phyloP scores from a whole-genome alignment of 768 basidiomycete species.

The Podaxis carcinomalis region DNA sequence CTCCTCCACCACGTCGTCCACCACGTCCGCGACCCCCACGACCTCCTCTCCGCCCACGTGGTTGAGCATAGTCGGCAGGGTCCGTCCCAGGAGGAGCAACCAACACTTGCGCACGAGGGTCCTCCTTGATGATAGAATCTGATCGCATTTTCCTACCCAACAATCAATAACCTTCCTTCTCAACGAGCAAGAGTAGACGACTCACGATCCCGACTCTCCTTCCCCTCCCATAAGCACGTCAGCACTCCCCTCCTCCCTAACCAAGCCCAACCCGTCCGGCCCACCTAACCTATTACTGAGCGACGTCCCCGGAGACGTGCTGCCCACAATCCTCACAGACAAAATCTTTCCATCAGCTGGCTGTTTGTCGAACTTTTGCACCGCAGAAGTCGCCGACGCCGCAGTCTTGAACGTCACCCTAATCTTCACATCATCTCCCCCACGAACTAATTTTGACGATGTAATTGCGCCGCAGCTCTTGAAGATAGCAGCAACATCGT shows the following conservation, averaged over 20 bases:
- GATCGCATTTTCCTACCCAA: slow-evolving; percentile 76
- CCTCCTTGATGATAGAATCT: slow-evolving; percentile 60
- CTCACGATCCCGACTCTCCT: slow-evolving; percentile 53
- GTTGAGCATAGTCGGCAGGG: slow-evolving; percentile 46
- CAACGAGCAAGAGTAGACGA: slow-evolving; percentile 13
- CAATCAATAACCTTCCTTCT: background rate
- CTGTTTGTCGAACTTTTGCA: slow-evolving; percentile 73
- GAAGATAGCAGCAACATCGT: slow-evolving; percentile 85
- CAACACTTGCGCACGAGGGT: slow-evolving; percentile 65
- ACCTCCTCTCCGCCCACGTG: slow-evolving; percentile 30
- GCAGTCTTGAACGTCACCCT: slow-evolving; percentile 70
- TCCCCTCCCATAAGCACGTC: slow-evolving; percentile 57
- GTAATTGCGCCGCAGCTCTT: slow-evolving; percentile 70
- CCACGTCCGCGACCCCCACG: slow-evolving; percentile 34
- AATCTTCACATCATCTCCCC: slow-evolving; percentile 47
- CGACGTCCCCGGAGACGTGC: slow-evolving; percentile 41
- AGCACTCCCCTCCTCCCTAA: slow-evolving; percentile 49
- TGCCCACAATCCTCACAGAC: slow-evolving; percentile 59
- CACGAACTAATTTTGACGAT: slow-evolving; percentile 35
- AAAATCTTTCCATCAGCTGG: slow-evolving; percentile 79
- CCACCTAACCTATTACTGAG: slow-evolving; percentile 58
- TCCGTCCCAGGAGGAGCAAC: slow-evolving; percentile 63
- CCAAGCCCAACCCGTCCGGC: slow-evolving; percentile 45
- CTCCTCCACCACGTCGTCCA: slow-evolving; percentile 29
- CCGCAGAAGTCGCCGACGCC: slow-evolving; percentile 58